Base-by-base conservation (phyloP, 2,329 filamentous ascomycete genomes). In the Lecanoromycetidae sp. region DNA sequence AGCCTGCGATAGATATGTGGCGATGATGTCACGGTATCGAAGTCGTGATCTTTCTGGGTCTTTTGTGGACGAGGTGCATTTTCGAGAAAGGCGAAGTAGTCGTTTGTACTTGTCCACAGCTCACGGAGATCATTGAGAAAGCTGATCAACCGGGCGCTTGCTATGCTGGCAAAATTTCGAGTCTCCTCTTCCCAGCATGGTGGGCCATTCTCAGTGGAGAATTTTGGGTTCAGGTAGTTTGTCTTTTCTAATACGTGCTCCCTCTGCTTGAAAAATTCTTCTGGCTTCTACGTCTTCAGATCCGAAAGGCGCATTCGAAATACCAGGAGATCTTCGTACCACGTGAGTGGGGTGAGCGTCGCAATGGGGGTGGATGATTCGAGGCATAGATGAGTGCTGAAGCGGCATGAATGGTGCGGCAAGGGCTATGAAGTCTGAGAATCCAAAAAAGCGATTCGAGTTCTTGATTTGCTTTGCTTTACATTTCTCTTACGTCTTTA, bases 381-480 rank as follows among this genome's bases (percentile, higher is more conserved):
- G 25, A 15, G 5, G 2, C 27, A 25, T 20, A 13, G 23, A 36
- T 23, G 48, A 50, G 17, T 19, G 20, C 5, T 5, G 22, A 13
- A 42, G 13, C 5, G 27, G 15, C 30, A 55, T 35, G 12, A 54
- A 42, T 2, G 49, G 35, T 3, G 53, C 37, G 13, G 37, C 46
- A 8, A 54, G 38, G 12, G 49, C 46, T 7, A 54, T 40, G 13
- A 55, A 15, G 32, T 54, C 53, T 2, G 52, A 52, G 13, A 55
- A 52, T 3, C 49, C 49, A 35, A 50, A 33, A n/a, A 23, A 29
- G 17, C 23, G 10, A 12, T 22, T 17, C 5, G 15, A 19, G 13
- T 27, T 10, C 12, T 25, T 17, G 12, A 48, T 32, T 13, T 38
- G 38, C 13, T 32, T n/a, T 5, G 33, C 17, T 19, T 26, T 52